Conservation (phyloP, 208 protist genomes). For the Leishmania lainsoni region DNA sequence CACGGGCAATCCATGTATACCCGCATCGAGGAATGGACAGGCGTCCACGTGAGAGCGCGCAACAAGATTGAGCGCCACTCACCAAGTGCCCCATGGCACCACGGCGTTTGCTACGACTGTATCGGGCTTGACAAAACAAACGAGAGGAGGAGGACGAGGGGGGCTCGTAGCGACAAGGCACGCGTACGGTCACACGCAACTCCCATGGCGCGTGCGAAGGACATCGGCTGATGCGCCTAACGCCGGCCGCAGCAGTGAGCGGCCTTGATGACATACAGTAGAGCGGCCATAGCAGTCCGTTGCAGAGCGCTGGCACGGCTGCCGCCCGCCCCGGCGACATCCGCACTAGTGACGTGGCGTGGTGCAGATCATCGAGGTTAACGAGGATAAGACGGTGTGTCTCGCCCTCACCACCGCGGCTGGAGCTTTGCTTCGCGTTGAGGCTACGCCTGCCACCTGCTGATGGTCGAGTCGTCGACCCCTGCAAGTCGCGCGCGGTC, state of each 20-base stretch:
- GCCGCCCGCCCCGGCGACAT: slow-evolving; percentile 18
- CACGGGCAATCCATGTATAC: background rate
- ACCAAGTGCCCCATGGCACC: background rate
- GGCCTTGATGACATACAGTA: slow-evolving; percentile 2
- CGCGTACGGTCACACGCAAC: background rate
- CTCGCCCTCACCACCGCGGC: slow-evolving; percentile 8
- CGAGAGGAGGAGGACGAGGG: background rate
- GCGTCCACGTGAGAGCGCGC: background rate
- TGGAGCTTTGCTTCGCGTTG: background rate
- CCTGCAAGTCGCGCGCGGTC: background rate
- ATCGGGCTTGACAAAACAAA: background rate
- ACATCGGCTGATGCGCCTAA: background rate
- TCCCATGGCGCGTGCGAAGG: background rate
- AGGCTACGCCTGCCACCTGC: background rate
- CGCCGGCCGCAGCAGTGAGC: background rate
- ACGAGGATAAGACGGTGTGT: slow-evolving; percentile 30
- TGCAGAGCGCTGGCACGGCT: slow-evolving; percentile 33
- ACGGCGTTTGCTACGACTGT: background rate
- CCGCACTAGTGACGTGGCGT: slow-evolving; percentile 45
- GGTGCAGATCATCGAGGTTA: slow-evolving; percentile 47
- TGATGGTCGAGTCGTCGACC: background rate
- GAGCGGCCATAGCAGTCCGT: slow-evolving; percentile 55
- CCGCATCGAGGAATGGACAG: background rate
- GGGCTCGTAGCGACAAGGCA: background rate
- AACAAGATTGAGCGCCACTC: background rate